A percentile compares a stretch with the other conserved stretches of the same genome.
These are phyloP conservation scores for Bolboschoenus planiculmis DNA, from an alignment of 176 grass and related monocot species.

Conservation along the genomic window DNA sequence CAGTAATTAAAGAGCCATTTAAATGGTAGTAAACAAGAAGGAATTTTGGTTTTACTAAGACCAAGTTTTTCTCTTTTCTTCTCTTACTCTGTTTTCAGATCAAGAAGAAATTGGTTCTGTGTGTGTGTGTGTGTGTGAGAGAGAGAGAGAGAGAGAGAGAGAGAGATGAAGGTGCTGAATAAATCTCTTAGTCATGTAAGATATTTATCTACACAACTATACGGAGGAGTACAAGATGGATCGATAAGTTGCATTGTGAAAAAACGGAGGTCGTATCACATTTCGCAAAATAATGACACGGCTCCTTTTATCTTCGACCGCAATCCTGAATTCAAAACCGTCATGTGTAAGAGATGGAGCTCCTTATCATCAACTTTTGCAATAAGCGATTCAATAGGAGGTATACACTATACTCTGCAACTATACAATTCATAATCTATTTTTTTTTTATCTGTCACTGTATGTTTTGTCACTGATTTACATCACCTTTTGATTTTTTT, in stretches of 20 bases:
- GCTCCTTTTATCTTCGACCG: not conserved
- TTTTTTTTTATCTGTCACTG: not conserved
- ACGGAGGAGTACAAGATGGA: not conserved
- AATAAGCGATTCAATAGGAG: conserved; percentile 1
- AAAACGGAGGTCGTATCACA: not conserved
- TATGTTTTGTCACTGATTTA: not conserved
- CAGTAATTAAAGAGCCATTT: not conserved
- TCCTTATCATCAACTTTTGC: not conserved
- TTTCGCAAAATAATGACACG: not conserved
- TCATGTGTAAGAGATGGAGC: conserved; percentile 8
- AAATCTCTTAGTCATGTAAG: not conserved
- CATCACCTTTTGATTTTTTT: not conserved
- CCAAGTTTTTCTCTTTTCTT: too few relatives aligned
- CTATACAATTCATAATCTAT: not conserved
- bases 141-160: not conserved
- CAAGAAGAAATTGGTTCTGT: not conserved
- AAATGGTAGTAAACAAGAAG: not conserved
- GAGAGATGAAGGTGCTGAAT: not conserved
- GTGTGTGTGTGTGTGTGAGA: not conserved
- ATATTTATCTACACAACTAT: not conserved
- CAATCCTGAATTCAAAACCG: not conserved
- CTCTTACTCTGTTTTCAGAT: not conserved
- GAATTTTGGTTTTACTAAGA: too few relatives aligned
- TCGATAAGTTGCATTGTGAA: not conserved
- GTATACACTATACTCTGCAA: not conserved